Evolutionary conservation across 306 rosid species (phyloP), one percentile per base, ranked within the genome.

Genomic region (Trifolium repens): DNA sequence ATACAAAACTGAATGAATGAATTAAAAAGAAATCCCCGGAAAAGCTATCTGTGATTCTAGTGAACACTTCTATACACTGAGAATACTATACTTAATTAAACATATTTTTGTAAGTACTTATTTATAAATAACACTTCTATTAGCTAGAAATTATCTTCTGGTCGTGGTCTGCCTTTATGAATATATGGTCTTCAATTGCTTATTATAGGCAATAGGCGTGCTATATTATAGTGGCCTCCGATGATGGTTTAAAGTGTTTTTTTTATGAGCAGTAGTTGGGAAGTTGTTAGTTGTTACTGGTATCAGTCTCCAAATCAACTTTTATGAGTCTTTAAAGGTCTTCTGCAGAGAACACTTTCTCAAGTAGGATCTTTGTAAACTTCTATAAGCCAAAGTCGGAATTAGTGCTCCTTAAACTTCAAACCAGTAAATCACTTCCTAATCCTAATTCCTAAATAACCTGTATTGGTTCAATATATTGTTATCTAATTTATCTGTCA

Each of bases 81-180:
- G 50, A 78, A 26, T 40, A 26, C 57, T 16, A 27, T 13, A 9
- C 60, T 42, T 40, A 68, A 24, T 52, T 68, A 13, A 24, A 4
- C 67, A 77, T 68, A 5, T 37, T 78, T n/a, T 46, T 64, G 7
- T 5, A 9, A 71, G 68, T 70, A 47, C 59, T 46, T 75, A 42
- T 69, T 39, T 61, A 14, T 63, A 68, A 17, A 35, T 37, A n/a
- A 72, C 71, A 54, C 39, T 47, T 22, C 35, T 34, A 44, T 57
- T 40, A 44, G 57, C 67, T 17, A 42, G 66, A 69, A 17, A 17
- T 17, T 17, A 17, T 17, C 19, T 17, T 17, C 19, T 17, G 19
- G 19, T 0, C 19, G 19, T 17, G 19, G 19, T 17, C 19, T 17
- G 19, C 19, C 19, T 17, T 17, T 17, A 17, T 17, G 19, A 17